Base-by-base conservation (phyloP, 2,329 filamentous ascomycete genomes). In the Colletotrichum gigasporum region DNA sequence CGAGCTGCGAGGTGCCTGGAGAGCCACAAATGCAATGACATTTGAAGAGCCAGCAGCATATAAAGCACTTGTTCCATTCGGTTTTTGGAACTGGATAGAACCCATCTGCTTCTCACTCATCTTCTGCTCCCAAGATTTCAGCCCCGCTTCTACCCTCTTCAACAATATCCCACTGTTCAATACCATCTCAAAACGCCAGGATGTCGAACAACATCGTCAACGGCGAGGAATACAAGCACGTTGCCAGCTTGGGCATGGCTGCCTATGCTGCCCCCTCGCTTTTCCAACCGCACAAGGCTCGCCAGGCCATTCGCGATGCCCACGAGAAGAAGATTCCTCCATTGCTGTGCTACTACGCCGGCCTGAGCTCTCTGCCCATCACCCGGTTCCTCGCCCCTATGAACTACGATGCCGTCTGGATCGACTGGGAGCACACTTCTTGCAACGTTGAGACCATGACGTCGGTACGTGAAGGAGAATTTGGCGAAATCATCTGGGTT, bases 371-470 rank as follows among this genome's bases (percentile, higher is more conserved):
- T 9, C 60, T 80, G 1, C 76, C 79, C 14, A 69, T 80, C 11
- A 76, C 77, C 2, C 78, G 80, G 24, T 72, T 79, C 50, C 68
- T 79, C 14, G 79, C 82, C 3, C 77, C 78, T 10, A 71, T 83
- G 56, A 78, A 78, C 2, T 83, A 73, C 53, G 82, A 84, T 64
- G 63, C 73, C 8, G 74, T 80, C 1, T 82, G 78, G 75, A 77
- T 83, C 61, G 81, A 83, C 73, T 82, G 80, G 81, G 82, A 83
- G 69, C 81, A 83, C 70, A 75, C 73, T 7, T 70, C 79, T 3
- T 82, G 78, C 68, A 76, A 78, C 54, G 75, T 82, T 24, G 81
- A 83, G 71, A 83, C 80, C n/a, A 83, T 83, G 81, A 83, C 80
- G 1, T 76, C 39, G 42, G 63, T 65, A 41, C 26, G 51, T 52